Conservation (phyloP, 2,329 filamentous ascomycete species). For the Rugonectria rugulosa region DNA sequence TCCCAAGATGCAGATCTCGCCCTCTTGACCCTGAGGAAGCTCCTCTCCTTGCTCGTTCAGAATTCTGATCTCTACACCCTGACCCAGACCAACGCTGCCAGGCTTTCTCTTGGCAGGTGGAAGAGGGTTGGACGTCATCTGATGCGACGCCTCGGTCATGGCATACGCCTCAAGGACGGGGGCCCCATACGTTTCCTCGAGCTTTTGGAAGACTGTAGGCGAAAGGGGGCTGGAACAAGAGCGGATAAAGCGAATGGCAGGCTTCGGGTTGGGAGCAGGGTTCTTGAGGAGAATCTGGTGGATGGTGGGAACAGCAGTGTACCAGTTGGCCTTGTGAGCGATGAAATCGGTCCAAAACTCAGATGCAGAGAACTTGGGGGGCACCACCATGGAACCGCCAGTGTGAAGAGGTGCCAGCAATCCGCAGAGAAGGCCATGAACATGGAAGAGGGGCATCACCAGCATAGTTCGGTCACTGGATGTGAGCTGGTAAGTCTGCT, state of each 20-base stretch:
- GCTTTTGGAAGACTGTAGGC: constrained; percentile 80
- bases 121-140: constrained; percentile 81
- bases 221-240: constrained; percentile 87
- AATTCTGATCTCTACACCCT: constrained; percentile 84
- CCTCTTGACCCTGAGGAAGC: constrained; percentile 73
- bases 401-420: constrained; percentile 80
- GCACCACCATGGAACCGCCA: constrained; percentile 81
- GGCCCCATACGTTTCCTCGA: constrained; percentile 78
- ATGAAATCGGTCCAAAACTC: constrained; percentile 85
- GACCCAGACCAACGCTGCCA: constrained; percentile 82
- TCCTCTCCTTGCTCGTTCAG: constrained; percentile 74
- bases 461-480: constrained; percentile 79
- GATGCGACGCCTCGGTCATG: constrained; percentile 90
- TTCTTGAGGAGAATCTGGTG: constrained; percentile 86
- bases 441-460: constrained; percentile 91
- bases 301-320: constrained; percentile 91
- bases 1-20: constrained; percentile 83
- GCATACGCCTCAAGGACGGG: constrained; percentile 90
- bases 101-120: constrained; percentile 78
- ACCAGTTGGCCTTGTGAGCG: constrained; percentile 83
- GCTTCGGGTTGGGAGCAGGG: constrained; percentile 71
- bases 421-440: constrained; percentile 85
- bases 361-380: constrained; percentile 78
- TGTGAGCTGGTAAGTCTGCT: constrained; percentile 77
- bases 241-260: constrained; percentile 83